Evolutionary conservation across 2,329 filamentous ascomycete genomes (phyloP).

Genomic region (Botrytis medusae): DNA sequence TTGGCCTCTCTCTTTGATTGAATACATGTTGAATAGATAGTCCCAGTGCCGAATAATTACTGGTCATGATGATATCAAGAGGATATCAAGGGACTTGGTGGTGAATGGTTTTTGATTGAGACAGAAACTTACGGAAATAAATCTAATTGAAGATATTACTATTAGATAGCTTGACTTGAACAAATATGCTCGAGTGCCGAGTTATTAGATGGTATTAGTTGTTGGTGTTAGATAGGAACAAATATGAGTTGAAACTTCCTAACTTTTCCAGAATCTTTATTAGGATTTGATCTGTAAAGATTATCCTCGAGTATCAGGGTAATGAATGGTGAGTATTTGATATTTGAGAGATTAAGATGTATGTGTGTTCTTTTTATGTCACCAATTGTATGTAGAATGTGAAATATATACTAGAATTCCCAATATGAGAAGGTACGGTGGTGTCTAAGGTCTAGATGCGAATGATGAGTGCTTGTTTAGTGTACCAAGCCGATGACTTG

Average conservation of each 20-base stretch:
- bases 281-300: background rate
- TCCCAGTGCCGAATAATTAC: background rate
- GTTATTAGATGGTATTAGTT: background rate
- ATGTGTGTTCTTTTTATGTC: background rate
- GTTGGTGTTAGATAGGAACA: background rate
- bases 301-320: background rate
- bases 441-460: background rate
- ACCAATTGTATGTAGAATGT: background rate
- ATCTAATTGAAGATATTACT: background rate
- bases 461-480: background rate
- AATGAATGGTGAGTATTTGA: background rate
- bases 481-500: background rate
- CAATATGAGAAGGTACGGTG: background rate
- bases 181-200: background rate
- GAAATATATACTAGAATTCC: background rate
- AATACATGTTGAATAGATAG: background rate
- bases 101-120: background rate
- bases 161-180: background rate
- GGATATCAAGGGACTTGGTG: background rate
- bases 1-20: background rate
- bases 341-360: background rate
- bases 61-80: background rate
- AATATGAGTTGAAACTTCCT: background rate
- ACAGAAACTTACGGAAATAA: background rate
- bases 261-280: too few relatives aligned